Conservation (phyloP, 192 early-diverging fungal genomes). For the Podila minutissima region DNA sequence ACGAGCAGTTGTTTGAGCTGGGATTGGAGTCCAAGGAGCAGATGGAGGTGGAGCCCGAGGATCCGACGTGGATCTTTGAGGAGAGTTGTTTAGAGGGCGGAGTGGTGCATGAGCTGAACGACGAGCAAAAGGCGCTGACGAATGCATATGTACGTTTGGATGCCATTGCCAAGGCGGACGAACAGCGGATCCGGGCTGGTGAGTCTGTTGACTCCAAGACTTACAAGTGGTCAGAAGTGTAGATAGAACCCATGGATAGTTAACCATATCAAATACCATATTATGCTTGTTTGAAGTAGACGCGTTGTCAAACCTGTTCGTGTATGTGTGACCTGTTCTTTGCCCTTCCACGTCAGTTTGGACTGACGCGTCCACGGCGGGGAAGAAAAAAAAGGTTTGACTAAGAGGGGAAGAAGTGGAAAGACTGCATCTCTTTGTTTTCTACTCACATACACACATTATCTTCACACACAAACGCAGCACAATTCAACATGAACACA, state of each 20-base stretch:
- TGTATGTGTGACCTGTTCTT: too few species aligned
- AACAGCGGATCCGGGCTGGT: not conserved
- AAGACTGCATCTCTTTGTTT: not conserved
- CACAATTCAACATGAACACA: conserved; percentile 40
- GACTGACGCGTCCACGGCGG: too few species aligned
- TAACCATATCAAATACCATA: too few species aligned
- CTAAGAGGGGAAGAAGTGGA: too few species aligned
- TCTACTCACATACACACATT: not conserved
- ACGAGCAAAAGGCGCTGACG: conserved; percentile 15
- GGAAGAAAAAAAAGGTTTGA: too few species aligned
- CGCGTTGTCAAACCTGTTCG: too few species aligned
- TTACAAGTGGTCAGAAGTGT: conserved; percentile 2
- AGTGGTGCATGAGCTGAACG: not conserved
- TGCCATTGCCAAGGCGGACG: not conserved
- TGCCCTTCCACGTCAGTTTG: too few species aligned
- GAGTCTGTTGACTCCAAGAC: conserved; percentile 4
- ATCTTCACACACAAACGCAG: not conserved
- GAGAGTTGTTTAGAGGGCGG: conserved; percentile 36
- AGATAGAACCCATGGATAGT: not conserved
- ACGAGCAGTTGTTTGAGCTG: conserved; percentile 4
- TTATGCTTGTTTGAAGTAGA: too few species aligned
- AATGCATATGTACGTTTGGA: conserved; percentile 10
- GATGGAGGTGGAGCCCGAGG: conserved; percentile 7
- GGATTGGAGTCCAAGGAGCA: not conserved
- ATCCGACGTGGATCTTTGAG: conserved; percentile 36